Evolutionary conservation across 2,329 filamentous ascomycete species (phyloP), one percentile per base, ranked within the genome.

Genomic region (Xenosphaeropsis pyriputrescens): DNA sequence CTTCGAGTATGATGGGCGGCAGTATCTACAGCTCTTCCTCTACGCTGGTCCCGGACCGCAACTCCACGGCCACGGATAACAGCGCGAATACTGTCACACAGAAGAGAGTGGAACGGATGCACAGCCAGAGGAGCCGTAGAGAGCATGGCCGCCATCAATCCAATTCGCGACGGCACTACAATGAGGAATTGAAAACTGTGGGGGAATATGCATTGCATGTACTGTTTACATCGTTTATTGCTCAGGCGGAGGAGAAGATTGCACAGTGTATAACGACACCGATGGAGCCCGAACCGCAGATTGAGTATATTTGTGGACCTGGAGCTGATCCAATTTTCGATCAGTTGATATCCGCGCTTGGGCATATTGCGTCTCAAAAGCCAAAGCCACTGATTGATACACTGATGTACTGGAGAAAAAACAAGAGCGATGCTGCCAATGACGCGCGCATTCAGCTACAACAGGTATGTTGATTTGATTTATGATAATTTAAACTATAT

Each of bases 381-480:
- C 93, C 93, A 5, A 96, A 93, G 55, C 84, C 86, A 5, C 62
- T 98, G 37, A 95, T 98, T 51, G 91, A 98, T 58, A 88, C 85
- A 15, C 86, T 98, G 57, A 98, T 98, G 85, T 72, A 93, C 22
- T 98, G 91, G 91, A 78, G 91, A 39, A 96, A 95, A 59, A 84
- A 76, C 46, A 96, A 96, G 63, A 93, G 86, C 46, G 89, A 96
- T 58, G 77, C 81, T 16, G 86, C 88, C 18, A 79, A 75, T 48
- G 73, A 79, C 45, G 79, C 81, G 18, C 67, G 75, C 16, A 58
- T 47, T 33, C 67, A 75, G 49, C 58, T 76, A 16, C 71, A 75
- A 46, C 70, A 75, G 51, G 53, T 54, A 47, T 19, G 42, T 30
- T 17, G 29, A 13, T 22, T 29, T 29, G 11, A 9, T 31, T 18